Conservation (phyloP, 768 basidiomycete species). For the Mycena filopes region DNA sequence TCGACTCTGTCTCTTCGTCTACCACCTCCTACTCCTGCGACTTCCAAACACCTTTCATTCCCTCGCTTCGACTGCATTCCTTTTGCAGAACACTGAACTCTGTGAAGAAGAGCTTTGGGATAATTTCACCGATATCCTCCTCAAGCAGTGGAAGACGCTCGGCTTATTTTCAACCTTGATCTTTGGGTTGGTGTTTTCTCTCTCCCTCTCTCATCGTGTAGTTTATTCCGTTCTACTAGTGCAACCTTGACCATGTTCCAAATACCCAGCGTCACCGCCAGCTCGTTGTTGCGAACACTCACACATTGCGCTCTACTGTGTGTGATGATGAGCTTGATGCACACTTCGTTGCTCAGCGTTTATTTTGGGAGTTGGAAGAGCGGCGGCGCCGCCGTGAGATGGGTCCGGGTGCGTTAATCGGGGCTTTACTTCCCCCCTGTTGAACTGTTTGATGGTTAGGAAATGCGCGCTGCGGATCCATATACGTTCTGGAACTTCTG, state of each 20-base stretch:
- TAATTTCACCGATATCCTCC: constrained; percentile 9
- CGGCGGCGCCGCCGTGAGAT: not conserved
- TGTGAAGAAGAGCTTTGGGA: constrained; percentile 1
- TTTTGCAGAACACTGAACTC: not conserved
- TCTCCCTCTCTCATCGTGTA: not conserved
- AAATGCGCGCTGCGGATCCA: constrained; percentile 3
- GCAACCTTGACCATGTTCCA: constrained; percentile 27
- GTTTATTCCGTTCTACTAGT: not conserved
- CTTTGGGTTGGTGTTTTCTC: constrained; percentile 9
- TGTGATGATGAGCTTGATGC: constrained; percentile 17
- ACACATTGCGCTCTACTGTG: constrained; percentile 6
- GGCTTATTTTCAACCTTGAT: constrained; percentile 18
- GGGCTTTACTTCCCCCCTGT: not conserved
- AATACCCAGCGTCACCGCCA: constrained; percentile 7
- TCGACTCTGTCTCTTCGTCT: constrained; percentile 3
- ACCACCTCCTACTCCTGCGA: constrained; percentile 16
- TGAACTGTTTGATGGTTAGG: not conserved
- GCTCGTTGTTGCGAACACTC: not conserved
- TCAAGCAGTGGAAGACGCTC: constrained; percentile 25
- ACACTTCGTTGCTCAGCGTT: constrained; percentile 13
- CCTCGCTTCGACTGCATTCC: constrained; percentile 7
- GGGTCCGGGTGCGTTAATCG: not conserved
- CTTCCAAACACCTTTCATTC: constrained; percentile 16
- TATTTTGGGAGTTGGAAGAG: constrained; percentile 11
- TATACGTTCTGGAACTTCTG: constrained; percentile 18